A percentile compares a stretch with the other conserved stretches of the same genome.
These are phyloP conservation scores for Dactylellina leptospora DNA, from an alignment of 2,329 filamentous ascomycete genomes.

Conservation along the genomic window DNA sequence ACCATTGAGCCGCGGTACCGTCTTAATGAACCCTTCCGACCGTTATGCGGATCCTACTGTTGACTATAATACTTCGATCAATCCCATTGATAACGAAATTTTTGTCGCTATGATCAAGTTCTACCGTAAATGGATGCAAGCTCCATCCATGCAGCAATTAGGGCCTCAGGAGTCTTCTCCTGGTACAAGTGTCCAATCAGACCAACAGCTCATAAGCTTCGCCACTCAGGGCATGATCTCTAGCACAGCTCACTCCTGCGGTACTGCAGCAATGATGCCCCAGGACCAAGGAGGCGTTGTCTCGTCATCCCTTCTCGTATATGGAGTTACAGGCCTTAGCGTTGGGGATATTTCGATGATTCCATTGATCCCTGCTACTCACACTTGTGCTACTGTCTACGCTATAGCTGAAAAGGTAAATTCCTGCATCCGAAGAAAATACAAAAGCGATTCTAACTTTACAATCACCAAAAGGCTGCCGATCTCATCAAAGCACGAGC, in stretches of 20 bases:
- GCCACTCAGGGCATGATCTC: conserved; percentile 58
- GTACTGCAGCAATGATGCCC: conserved; percentile 66
- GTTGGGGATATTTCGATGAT: conserved; percentile 64
- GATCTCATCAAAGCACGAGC: conserved; percentile 62
- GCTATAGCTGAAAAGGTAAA: conserved; percentile 62
- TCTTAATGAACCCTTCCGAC: conserved; percentile 60
- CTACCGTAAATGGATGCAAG: conserved; percentile 60
- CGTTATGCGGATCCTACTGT: conserved; percentile 60
- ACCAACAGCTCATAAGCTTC: conserved; percentile 57
- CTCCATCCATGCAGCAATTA: conserved; percentile 58
- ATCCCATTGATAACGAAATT: conserved; percentile 61
- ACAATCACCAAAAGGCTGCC: conserved; percentile 60
- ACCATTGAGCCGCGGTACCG: conserved; percentile 61
- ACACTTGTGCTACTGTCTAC: conserved; percentile 60
- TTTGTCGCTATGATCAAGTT: conserved; percentile 60
- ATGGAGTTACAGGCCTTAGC: conserved; percentile 62
- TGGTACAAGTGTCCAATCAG: conserved; percentile 57
- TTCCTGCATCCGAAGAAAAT: neutral
- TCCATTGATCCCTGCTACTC: conserved; percentile 61
- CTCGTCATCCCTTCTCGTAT: conserved; percentile 62
- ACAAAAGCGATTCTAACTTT: conserved; percentile 37
- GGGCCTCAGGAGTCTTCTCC: conserved; percentile 59
- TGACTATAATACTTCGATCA: conserved; percentile 61
- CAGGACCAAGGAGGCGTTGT: conserved; percentile 65
- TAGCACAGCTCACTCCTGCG: conserved; percentile 65